Evolutionary conservation across 495 filamentous ascomycete genomes (phyloP), one percentile per base, ranked within the genome.

Genomic region (Penicillium parvum): DNA sequence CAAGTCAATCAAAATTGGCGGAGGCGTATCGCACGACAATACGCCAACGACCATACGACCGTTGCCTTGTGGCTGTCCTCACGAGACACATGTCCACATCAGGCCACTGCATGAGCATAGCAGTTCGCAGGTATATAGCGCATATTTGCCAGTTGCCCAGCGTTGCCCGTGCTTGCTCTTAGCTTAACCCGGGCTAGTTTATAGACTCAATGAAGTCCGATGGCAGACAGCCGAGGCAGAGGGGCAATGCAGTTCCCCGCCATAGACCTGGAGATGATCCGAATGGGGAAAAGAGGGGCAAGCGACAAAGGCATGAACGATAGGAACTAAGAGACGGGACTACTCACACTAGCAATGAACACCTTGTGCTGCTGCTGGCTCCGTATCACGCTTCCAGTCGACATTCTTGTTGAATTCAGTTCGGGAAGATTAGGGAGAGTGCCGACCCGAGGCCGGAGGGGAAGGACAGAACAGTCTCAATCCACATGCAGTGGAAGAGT

Each of bases 291-390:
- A 19, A 21, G 34, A 10, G 16, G 32, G 20, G 34, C 2, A 23
- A 14, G 8, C 15, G 16, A 10, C 27, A 11, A 11, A 21, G 18
- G 26, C 12, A 30, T 3, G 3, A 27, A 7, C 11, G 25, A 26
- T 9, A 15, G 23, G 20, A 3, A 37, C 10, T 20, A 19, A 28
- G 7, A 35, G 23, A 23, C 28, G 20, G 22, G 32, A 19, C 8
- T 11, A 61, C 57, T 61, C 27, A 61, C 57, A 47, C 57, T 61
- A 32, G 57, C 57, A 38, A 61, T 37, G 27, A 58, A 61, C 15
- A 55, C 47, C 37, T 60, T 60, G 40, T 61, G 54, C 36, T 58
- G 54, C 35, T 49, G 40, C 37, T 55, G 50, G 19, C 47, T 54
- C 20, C 47, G 40, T 15, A 37, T 42, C 11, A 51, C 37, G 47